Evolutionary conservation across 2,329 filamentous ascomycete species (phyloP).

Genomic region (Ascochyta viciae-villosae): DNA sequence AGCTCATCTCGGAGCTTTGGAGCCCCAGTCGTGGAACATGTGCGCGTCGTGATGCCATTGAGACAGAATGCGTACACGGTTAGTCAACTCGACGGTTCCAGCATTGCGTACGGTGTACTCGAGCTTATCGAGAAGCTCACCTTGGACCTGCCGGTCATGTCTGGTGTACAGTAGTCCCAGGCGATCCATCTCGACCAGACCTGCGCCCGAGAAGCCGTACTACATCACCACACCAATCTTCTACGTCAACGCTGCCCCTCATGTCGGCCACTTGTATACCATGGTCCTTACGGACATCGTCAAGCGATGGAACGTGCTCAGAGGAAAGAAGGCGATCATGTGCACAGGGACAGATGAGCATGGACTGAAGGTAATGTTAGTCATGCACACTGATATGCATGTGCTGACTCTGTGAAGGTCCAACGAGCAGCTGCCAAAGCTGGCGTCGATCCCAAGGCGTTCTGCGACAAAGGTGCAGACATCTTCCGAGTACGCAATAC

Average conservation of each 20-base stretch:
- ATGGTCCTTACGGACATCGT: conserved; percentile 90
- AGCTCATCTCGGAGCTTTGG: conserved; percentile 21
- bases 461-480: conserved; percentile 84
- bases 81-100: conserved; percentile 28
- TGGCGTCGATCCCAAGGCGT: conserved; percentile 75
- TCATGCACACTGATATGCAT: background rate
- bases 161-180: conserved; percentile 22
- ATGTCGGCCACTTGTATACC: conserved; percentile 93
- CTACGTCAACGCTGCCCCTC: conserved; percentile 97
- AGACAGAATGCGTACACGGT: conserved; percentile 41
- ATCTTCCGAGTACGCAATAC: conserved; percentile 68
- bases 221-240: conserved; percentile 98
- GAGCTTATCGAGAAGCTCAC: conserved; percentile 18
- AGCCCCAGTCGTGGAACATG: conserved; percentile 23
- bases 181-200: conserved; percentile 29
- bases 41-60: conserved; percentile 21
- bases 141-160: conserved; percentile 38
- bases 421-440: conserved; percentile 82
- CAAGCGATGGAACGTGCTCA: conserved; percentile 87
- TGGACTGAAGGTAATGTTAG: conserved; percentile 75
- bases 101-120: conserved; percentile 26
- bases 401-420: conserved; percentile 59
- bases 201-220: conserved; percentile 72
- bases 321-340: conserved; percentile 74
- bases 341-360: conserved; percentile 97